Evolutionary conservation across 169 alveolate genomes (phyloP), one percentile per base, ranked within the genome.

Genomic region (Babesia gibsoni): DNA sequence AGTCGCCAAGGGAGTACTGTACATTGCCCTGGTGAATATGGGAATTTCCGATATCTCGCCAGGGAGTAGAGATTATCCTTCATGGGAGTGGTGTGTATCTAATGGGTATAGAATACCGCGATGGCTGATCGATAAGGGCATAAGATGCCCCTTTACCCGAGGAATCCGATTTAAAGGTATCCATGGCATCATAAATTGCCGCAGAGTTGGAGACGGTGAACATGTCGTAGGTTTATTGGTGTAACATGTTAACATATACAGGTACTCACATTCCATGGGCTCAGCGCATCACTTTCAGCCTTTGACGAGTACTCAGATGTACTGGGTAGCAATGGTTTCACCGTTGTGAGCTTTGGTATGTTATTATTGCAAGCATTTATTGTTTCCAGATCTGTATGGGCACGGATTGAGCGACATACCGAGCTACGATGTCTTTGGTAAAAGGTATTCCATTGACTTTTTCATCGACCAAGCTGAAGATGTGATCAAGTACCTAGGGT

Each of bases 331-430:
- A 64, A 79, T 33, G 82, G 73, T 33, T 88, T 52, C 80, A 79
- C 74, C 48, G 93, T 88, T 20, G 80, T 88, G n/a, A 74, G 79
- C 16, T 88, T 83, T 69, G 93, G 88, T 79, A 70, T n/a, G 78
- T 59, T 32, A 20, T 4, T 6, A 16, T 12, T 20, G 2, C 56
- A 73, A 63, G 58, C 35, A 48, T 4, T 23, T 22, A 16, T 54
- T 20, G 53, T 36, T 22, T 35, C 27, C 41, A 79, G 88, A 88
- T 68, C 73, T 88, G 20, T 88, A 88, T 54, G 93, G 93, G 5
- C 91, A 88, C 65, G 93, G 93, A 6, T 82, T 88, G 29, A 84
- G 91, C 14, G 91, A 81, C 18, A 67, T 78, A 18, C 93, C 93
- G 16, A 57, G 69, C 41, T 88, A 88, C 61, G 79, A 79, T 32